These are phyloP conservation scores for Pyrenophora seminiperda DNA, from an alignment of 2,329 filamentous ascomycete genomes.

Conservation along the genomic window DNA sequence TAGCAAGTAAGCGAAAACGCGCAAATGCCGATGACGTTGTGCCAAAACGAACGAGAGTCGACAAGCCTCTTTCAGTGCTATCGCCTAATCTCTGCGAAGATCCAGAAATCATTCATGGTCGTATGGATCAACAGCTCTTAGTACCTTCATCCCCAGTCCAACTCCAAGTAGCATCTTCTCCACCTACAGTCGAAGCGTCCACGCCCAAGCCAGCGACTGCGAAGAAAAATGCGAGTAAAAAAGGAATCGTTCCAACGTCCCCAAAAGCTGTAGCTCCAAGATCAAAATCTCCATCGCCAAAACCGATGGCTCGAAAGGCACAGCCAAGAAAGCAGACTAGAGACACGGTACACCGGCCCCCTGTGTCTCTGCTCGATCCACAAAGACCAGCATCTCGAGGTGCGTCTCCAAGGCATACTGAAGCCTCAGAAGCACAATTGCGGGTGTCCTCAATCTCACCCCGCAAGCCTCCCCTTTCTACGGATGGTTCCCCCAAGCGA, in stretches of 20 bases:
- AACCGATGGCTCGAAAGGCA: slow-evolving; percentile 3
- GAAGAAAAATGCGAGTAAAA: slow-evolving; percentile 2
- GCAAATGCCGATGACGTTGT: neutral
- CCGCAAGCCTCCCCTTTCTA: slow-evolving; percentile 27
- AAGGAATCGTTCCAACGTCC: neutral
- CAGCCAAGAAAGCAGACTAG: slow-evolving; percentile 4
- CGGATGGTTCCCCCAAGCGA: slow-evolving; percentile 36
- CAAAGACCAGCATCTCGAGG: slow-evolving; percentile 4
- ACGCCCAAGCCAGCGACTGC: slow-evolving; percentile 5
- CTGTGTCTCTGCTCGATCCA: slow-evolving; percentile 1
- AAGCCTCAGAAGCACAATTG: slow-evolving; percentile 10
- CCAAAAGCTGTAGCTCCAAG: neutral
- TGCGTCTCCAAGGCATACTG: slow-evolving; percentile 10
- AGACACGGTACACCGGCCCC: slow-evolving; percentile 6
- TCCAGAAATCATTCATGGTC: slow-evolving; percentile 32
- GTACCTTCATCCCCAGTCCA: slow-evolving; percentile 19
- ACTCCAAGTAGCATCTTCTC: slow-evolving; percentile 2
- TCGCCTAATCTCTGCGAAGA: slow-evolving; percentile 27
- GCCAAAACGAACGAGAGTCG: slow-evolving; percentile 8
- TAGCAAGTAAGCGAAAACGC: slow-evolving; percentile 15
- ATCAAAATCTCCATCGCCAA: neutral
- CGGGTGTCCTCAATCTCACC: slow-evolving; percentile 20
- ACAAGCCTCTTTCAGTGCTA: slow-evolving; percentile 10
- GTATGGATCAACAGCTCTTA: slow-evolving; percentile 39
- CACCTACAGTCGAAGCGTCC: slow-evolving; percentile 2